phyloP scores from a whole-genome alignment of 768 basidiomycete genomes.

The Termitomyces sp. region DNA sequence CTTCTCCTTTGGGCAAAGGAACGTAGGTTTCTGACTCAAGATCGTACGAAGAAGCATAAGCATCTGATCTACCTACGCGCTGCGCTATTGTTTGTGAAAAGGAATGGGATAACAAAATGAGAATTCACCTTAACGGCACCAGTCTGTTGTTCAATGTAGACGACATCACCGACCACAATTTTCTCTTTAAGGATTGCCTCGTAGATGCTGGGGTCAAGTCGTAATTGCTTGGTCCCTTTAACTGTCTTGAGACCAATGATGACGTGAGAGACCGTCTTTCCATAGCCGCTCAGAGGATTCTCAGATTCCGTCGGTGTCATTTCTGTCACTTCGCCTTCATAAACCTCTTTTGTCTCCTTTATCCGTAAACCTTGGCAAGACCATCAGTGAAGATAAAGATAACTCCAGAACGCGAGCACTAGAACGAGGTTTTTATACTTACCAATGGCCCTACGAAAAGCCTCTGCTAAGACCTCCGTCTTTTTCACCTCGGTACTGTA shows the following conservation, averaged over 20 bases:
- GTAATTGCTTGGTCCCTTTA: constrained; percentile 88
- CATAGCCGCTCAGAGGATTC: constrained; percentile 95
- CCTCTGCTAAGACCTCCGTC: constrained; percentile 94
- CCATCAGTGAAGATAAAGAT: neutral
- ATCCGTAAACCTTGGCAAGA: constrained; percentile 76
- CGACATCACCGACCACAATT: constrained; percentile 93
- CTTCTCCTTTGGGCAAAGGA: constrained; percentile 59
- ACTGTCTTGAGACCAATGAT: constrained; percentile 93
- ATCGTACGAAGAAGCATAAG: constrained; percentile 96
- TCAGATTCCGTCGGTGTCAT: constrained; percentile 94
- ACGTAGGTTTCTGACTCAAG: constrained; percentile 98
- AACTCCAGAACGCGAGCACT: neutral
- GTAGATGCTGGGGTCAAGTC: constrained; percentile 92
- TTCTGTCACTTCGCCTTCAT: constrained; percentile 98
- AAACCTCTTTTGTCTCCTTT: constrained; percentile 99
- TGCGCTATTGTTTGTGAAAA: constrained; percentile 22
- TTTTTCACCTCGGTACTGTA: constrained; percentile 98
- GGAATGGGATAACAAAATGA: neutral
- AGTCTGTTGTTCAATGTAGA: constrained; percentile 90
- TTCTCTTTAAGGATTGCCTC: constrained; percentile 97
- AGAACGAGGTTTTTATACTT: constrained; percentile 22
- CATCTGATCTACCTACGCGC: constrained; percentile 95
- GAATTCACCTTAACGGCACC: constrained; percentile 86
- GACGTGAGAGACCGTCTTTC: constrained; percentile 98
- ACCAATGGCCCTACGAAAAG: constrained; percentile 95